Evolutionary conservation across 805 yeast species (phyloP), one percentile per base, ranked within the genome.

Genomic region (Lachancea nothofagi): DNA sequence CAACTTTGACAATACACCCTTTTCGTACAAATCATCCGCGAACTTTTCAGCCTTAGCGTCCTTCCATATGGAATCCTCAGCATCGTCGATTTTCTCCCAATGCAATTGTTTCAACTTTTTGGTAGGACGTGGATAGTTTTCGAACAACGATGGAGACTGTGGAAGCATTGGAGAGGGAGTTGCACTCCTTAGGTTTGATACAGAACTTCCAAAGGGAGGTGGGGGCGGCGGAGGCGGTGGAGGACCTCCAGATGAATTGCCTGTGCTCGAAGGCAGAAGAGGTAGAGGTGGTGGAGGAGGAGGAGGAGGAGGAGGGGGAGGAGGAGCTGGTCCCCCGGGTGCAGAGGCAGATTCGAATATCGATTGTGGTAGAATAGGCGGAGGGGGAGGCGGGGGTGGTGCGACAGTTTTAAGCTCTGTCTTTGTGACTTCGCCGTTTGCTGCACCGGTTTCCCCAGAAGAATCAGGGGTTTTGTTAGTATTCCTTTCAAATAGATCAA

Each of bases 71-170:
- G 97, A 89, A 32, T 80, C 76, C 38, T 80, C 83, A 15, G 93
- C 82, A 43, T 79, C 73, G 24, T 90, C 96, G 27, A 94, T 71
- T 54, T 84, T 86, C 51, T 90, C 96, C 97, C 97, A 94, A 59
- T 93, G 99, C 69, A 93, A 73, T 59, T 90, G 98, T 59, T 94
- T 93, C 48, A 93, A 72, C 57, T 83, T 85, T 43, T 77, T 71
- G 54, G 76, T 78, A 3, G 95, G 89, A 46, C 86, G 68, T 20
- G 83, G 84, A 44, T 72, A 71, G 36, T 64, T 64, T 29, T 74
- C 80, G 56, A 67, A 71, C 22, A 64, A 36, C 3, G 57, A 48
- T 2, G 58, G 49, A 1, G 66, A 59, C 30, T 58, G 59, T 2
- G 62, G 60, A 10, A 62, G 50, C n/a, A 61, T 40, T 14, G 66